Base-by-base conservation (phyloP, 75 land plant genomes). In the Ceratopteris richardii region DNA sequence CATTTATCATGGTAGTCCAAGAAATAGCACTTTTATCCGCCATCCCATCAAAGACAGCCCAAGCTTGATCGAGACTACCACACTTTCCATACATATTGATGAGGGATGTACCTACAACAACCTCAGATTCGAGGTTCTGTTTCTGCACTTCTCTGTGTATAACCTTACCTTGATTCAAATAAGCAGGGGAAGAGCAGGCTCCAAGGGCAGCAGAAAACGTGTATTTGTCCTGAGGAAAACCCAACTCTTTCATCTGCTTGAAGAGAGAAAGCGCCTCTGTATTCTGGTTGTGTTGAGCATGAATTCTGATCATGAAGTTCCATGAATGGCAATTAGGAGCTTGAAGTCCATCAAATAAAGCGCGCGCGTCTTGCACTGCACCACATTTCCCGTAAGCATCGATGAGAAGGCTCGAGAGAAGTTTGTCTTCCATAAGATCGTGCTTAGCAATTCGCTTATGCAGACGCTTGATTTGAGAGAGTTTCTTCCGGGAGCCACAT, bases 1-100 rank as follows among this genome's bases (percentile, higher is more conserved):
- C 77, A 0, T 27, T 48, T 27, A 74, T 58, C 70, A 74, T 67
- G 2, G 60, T 37, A 0, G 70, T 74, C 77, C 77, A 74, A 1
- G 77, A 56, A 24, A 74, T 60, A 5, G 64, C 67, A 56, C 64
- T 68, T 43, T 31, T 58, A 19, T 58, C 52, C 12, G 1, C 25
- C 63, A 68, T 68, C 14, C 41, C 16, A 30, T 69, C 57, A 39
- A 75, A 75, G 0, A 51, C 47, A 20, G 17, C 19, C n/a, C 67
- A 27, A 20, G 77, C 72, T 25, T 18, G 21, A 29, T 3, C 29
- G 18, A 69, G 53, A 23, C 44, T 31, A 18, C 62, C 61, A 30
- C 68, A 66, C 1, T 26, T 24, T 29, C 47, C 16, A 40, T 63
- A 74, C 57, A 69, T 68, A 44, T 58, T 57, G 67, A 74, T 56